A percentile compares a stretch with the other conserved stretches of the same genome.
These are phyloP conservation scores for Cryptococcus sp. DNA, from an alignment of 1,284 basidiomycete genomes.

Conservation along the genomic window DNA sequence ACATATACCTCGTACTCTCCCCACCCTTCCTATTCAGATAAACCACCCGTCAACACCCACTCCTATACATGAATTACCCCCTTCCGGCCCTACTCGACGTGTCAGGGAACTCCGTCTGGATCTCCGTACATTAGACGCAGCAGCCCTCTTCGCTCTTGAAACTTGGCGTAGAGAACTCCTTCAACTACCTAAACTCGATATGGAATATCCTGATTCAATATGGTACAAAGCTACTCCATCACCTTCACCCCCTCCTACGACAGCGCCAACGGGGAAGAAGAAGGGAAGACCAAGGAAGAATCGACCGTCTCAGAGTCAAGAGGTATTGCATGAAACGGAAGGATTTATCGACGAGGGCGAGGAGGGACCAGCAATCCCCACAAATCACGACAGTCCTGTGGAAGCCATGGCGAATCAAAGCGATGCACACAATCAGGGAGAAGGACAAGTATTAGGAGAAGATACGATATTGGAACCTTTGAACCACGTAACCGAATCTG, in stretches of 20 bases:
- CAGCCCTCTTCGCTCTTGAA: slow-evolving; percentile 36
- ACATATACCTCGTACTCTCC: too few relatives aligned
- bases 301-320: background rate
- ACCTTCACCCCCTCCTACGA: background rate
- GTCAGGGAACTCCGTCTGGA: slow-evolving; percentile 38
- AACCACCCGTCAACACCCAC: slow-evolving; percentile 7
- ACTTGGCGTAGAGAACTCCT: slow-evolving; percentile 33
- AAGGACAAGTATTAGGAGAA: background rate
- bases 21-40: too few relatives aligned
- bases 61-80: slow-evolving; percentile 20
- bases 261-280: background rate
- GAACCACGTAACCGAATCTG: background rate
- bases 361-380: background rate
- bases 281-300: background rate
- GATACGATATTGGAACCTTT: background rate
- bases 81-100: slow-evolving; percentile 19
- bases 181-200: slow-evolving; percentile 19
- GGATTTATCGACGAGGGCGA: background rate
- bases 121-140: slow-evolving; percentile 32
- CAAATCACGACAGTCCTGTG: background rate
- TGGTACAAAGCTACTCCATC: slow-evolving; percentile 22
- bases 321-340: background rate
- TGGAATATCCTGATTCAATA: slow-evolving; percentile 22
- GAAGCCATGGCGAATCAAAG: background rate
- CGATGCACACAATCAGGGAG: background rate